Evolutionary conservation across 1,284 basidiomycete species (phyloP), one percentile per base, ranked within the genome.

Genomic region (Hymenochaete sp.): DNA sequence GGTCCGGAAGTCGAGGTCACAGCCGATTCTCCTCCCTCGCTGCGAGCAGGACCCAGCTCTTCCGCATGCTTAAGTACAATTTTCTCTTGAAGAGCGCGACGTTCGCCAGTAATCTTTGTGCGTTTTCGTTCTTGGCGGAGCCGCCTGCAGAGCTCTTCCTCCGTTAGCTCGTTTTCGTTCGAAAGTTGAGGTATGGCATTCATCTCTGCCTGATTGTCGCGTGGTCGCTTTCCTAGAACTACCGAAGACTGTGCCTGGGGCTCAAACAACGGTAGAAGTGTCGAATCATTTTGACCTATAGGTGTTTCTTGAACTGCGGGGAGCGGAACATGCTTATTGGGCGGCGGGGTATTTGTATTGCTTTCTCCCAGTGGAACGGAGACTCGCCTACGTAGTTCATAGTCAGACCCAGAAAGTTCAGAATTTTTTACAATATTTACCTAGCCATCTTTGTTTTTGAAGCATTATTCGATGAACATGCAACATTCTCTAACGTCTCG

Each of bases 211-310:
- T 64, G 59, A 2, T 72, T 64, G 50, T 75, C 74, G 48, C 80
- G 68, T 42, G 65, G 70, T 25, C 77, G 73, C 58, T 84, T 85
- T 9, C 82, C 81, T 18, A 79, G 63, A 21, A 67, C 62, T 25
- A 28, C 44, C 28, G 67, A 62, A 4, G 68, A 61, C 43, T 66
- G 57, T 5, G 64, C 69, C 47, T 41, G 48, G 54, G 53, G 52
- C 55, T 47, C 59, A 53, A 36, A 38, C 50, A 1, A 25, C 13
- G 24, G 38, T 10, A 38, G 18, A 31, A 39, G 9, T 28, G n/a
- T n/a, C n/a, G n/a, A n/a, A n/a, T n/a, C n/a, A n/a, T n/a, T n/a
- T n/a, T n/a, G n/a, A n/a, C n/a, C n/a, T 35, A 8, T 35, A 19
- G 21, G 8, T 35, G 13, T 5, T n/a, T n/a, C 14, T 16, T 5